Base-by-base conservation (phyloP, 306 rosid species). In the Sesbania bispinosa region DNA sequence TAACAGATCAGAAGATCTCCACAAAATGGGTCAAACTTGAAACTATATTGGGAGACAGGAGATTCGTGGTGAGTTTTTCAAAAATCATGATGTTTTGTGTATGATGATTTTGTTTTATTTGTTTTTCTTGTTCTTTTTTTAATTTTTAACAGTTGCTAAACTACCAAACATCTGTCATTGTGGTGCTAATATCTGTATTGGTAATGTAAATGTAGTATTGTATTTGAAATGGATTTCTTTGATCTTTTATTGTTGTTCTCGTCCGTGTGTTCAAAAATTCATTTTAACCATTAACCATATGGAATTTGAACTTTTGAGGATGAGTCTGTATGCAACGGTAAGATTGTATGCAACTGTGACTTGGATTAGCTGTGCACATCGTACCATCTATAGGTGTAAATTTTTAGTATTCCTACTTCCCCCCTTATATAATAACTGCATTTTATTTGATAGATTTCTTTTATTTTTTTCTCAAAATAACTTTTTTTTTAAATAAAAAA, bases 1-100 rank as follows among this genome's bases (percentile, higher is more conserved):
- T 61, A 69, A 42, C 59, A 63, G 57, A 53, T 58, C 20, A 45
- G 50, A 71, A 42, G 48, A 65, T 65, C 54, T 67, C 47, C 57
- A 23, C 27, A 51, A 62, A 62, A 36, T 38, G 23, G 35, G 64
- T 51, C 16, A 16, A 62, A 23, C 71, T 10, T 15, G 52, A 50
- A 35, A 48, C 18, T 23, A 16, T 15, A 6, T n/a, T 50, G 18
- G 64, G 71, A 50, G 62, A 10, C 5, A 24, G 63, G 43, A 48
- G 24, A 61, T 32, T 35, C 14, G 16, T 7, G 58, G 59, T 62
- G 62, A 30, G 47, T 29, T 77, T 3, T 23, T 20, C 14, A 13
- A 21, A 48, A 77, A 19, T 9, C 13, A n/a, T n/a, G n/a, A n/a
- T n/a, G 36, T 69, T 62, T 64, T 36, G 10, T 79, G 5, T 5